Percentiles rank a stretch among this genome's conserved stretches.
Conservation (phyloP, 441 rosid genomes). For the Populus hybrid region DNA sequence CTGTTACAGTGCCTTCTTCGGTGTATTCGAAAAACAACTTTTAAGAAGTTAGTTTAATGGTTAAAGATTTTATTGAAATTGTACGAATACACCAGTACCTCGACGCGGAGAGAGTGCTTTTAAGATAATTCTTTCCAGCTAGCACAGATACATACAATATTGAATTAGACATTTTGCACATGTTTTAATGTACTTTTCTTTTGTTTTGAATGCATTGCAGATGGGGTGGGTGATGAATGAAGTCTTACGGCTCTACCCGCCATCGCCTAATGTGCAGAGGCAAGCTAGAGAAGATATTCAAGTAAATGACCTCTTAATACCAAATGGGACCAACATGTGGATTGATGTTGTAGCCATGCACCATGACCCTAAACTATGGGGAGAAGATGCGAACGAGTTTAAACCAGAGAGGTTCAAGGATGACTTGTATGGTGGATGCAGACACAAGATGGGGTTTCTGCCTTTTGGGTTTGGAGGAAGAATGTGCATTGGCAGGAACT, state of each 20-base stretch:
- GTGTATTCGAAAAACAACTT: no score
- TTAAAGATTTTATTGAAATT: no score
- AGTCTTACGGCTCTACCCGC: constrained; percentile 69
- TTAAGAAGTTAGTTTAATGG: no score
- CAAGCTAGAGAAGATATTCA: constrained; percentile 67
- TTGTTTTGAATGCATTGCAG: constrained; percentile 31
- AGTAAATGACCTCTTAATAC: constrained; percentile 55
- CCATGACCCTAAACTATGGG: constrained; percentile 81
- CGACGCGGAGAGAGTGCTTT: no score
- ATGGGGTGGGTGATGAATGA: constrained; percentile 94
- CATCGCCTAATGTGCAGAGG: constrained; percentile 89
- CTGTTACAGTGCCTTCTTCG: no score
- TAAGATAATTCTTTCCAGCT: no score
- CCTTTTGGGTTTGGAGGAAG: constrained; percentile 99
- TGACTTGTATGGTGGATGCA: constrained; percentile 72
- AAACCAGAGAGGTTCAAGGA: constrained; percentile 80
- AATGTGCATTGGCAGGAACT: constrained; percentile 84
- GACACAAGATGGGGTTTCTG: constrained; percentile 83
- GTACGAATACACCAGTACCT: no score
- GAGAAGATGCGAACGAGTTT: constrained; percentile 70
- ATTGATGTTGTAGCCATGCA: constrained; percentile 92
- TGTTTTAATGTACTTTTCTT: no score
- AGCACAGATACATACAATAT: no score
- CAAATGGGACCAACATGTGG: constrained; percentile 84
- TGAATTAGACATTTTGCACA: no score